Percentiles rank a stretch among this genome's conserved stretches.
Evolutionary conservation across 257 asterid species (phyloP).

Genomic region (Gentiana straminea): DNA sequence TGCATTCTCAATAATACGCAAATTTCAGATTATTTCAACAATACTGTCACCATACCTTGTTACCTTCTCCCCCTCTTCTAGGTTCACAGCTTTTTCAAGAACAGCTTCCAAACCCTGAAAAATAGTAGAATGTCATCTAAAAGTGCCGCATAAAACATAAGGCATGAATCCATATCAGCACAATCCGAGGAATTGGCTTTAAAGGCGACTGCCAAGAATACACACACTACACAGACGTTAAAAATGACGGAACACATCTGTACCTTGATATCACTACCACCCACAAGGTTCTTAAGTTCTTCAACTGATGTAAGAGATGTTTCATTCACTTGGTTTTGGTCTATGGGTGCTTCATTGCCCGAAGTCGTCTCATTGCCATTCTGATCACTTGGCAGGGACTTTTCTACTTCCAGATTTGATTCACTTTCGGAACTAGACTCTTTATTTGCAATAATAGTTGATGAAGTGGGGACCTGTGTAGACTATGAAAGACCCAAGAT

Average conservation of each 20-base stretch:
- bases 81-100: slow-evolving; percentile 92
- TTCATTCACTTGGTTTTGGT: slow-evolving; percentile 43
- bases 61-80: slow-evolving; percentile 85
- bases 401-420: slow-evolving; percentile 39
- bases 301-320: slow-evolving; percentile 51
- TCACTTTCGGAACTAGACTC: slow-evolving; percentile 33
- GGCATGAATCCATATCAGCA: slow-evolving; percentile 1
- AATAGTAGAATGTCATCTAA: slow-evolving; percentile 11
- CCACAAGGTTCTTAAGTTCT: slow-evolving; percentile 77
- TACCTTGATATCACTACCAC: slow-evolving; percentile 94
- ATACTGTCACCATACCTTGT: slow-evolving; percentile 43
- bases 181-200: neutral
- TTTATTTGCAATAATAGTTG: slow-evolving; percentile 34
- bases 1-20: too few relatives aligned
- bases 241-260: slow-evolving; percentile 6
- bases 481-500: neutral
- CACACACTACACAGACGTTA: slow-evolving; percentile 9
- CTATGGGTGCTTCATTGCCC: slow-evolving; percentile 33
- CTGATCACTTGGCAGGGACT: slow-evolving; percentile 44
- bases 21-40: neutral
- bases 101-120: slow-evolving; percentile 95
- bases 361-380: slow-evolving; percentile 34
- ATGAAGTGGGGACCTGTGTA: slow-evolving; percentile 41
- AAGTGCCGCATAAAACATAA: neutral
- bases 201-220: slow-evolving; percentile 1